Evolutionary conservation across 1,139 yeast species (phyloP).

Genomic region (Scheffersomyces titani): DNA sequence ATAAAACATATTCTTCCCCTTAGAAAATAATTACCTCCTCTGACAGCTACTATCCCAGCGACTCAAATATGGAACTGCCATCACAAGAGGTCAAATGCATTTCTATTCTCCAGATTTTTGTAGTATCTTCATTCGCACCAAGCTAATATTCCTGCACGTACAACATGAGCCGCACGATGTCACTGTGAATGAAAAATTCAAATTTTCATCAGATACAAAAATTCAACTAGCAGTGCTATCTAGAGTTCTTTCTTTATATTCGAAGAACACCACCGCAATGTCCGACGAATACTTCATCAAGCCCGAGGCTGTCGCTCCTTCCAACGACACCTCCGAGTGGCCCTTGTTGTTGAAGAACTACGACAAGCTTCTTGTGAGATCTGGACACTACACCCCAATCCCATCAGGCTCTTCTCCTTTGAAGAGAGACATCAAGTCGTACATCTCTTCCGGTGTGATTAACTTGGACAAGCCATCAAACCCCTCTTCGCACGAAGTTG

Average conservation of each 20-base stretch:
- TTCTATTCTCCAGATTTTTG: background rate
- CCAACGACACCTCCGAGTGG: constrained; percentile 91
- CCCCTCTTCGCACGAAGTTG: constrained; percentile 98
- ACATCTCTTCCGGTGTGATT: constrained; percentile 92
- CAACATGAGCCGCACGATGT: constrained; percentile 24
- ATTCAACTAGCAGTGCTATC: background rate
- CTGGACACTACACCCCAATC: constrained; percentile 95
- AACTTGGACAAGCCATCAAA: constrained; percentile 97
- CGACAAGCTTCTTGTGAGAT: constrained; percentile 90
- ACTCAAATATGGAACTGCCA: background rate
- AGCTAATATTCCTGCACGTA: background rate
- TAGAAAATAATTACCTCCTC: background rate
- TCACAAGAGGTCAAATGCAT: background rate
- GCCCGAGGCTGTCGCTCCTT: constrained; percentile 81
- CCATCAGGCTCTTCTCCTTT: constrained; percentile 95
- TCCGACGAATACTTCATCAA: constrained; percentile 75
- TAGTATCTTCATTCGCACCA: background rate
- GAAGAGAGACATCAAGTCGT: constrained; percentile 88
- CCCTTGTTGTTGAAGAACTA: constrained; percentile 91
- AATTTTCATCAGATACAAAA: background rate
- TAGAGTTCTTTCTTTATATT: background rate
- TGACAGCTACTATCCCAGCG: background rate
- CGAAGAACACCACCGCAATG: constrained; percentile 32
- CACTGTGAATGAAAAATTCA: background rate
- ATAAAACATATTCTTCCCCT: too few relatives aligned